Conservation (phyloP, 345 rosid genomes). For the Syzygium grande region DNA sequence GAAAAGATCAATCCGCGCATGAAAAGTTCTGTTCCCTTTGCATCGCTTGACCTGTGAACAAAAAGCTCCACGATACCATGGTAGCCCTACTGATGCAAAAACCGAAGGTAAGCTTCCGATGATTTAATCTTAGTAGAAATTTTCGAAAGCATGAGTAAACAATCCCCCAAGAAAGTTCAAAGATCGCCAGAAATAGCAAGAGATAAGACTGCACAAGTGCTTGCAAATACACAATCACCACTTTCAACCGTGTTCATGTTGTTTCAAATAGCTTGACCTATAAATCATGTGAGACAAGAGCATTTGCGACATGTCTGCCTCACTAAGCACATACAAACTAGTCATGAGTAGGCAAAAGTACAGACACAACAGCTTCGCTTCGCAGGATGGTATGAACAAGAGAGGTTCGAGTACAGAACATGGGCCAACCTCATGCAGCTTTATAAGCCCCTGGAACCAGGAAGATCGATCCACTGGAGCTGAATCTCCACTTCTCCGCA, state of each 20-base stretch:
- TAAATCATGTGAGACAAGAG: background rate
- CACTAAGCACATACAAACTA: background rate
- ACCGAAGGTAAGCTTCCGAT: background rate
- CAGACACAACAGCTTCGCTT: background rate
- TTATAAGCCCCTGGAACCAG: conserved; percentile 54
- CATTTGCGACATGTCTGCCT: background rate
- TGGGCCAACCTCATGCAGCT: background rate
- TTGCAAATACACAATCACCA: background rate
- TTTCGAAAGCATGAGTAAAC: background rate
- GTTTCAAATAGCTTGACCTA: background rate
- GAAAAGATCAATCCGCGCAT: background rate
- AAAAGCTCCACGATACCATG: background rate
- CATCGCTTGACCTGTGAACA: background rate
- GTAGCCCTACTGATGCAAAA: background rate
- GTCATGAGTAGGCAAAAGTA: background rate
- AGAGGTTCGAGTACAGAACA: background rate
- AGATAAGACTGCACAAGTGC: background rate
- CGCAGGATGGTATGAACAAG: background rate
- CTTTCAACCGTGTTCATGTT: background rate
- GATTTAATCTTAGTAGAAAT: background rate
- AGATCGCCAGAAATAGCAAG: background rate
- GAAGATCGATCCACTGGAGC: conserved; percentile 82
- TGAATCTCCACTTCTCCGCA: conserved; percentile 84
- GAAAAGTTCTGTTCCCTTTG: background rate
- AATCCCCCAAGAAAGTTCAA: background rate